Base-by-base conservation (phyloP, 2,329 filamentous ascomycete genomes). In the Fusarium haematococcum region DNA sequence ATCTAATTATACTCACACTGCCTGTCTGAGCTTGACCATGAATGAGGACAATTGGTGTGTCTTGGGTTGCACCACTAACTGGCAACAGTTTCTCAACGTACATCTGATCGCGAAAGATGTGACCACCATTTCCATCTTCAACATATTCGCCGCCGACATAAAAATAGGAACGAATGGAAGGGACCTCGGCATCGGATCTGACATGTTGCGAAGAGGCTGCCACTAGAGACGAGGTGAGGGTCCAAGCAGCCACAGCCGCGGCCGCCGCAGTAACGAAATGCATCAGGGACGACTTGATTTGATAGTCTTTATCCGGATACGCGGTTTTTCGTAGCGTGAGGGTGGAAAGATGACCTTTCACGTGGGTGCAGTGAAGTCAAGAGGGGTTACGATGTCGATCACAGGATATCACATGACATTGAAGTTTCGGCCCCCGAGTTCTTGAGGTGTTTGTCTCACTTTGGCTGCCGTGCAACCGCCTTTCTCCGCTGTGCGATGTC, bases 11-110 rank as follows among this genome's bases (percentile, higher is more conserved):
- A 56, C 75, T 48, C 14, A 77, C 75, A 1, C 69, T 78, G 2
- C 76, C 76, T 41, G 76, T 77, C 52, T 77, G 76, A 6, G 71
- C 76, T 56, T 71, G 65, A 16, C 76, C 76, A 6, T 77, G 76
- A 1, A 77, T 77, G 33, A 77, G 62, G n/a, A 77, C 74, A 5
- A 77, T 75, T 1, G 76, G 76, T 9, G 65, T 60, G 2, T 67
- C 43, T n/a, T 72, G 68, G 30, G 37, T 64, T 20, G 41, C 57
- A 8, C 74, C 76, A 5, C 27, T 61, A 5, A 48, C 50, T 0
- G 76, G 74, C 2, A 62, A 50, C 10, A 77, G 63, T 50, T 77
- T 77, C 63, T 77, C 76, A 20, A 77, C 72, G 20, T 77, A 77
- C 76, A 78, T 78, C 33, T 77, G 76, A 30, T 75, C 76, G 7